A percentile compares a stretch with the other conserved stretches of the same genome.
phyloP scores from a whole-genome alignment of 164 flowering plant species.

The Nymphaea colorata region DNA sequence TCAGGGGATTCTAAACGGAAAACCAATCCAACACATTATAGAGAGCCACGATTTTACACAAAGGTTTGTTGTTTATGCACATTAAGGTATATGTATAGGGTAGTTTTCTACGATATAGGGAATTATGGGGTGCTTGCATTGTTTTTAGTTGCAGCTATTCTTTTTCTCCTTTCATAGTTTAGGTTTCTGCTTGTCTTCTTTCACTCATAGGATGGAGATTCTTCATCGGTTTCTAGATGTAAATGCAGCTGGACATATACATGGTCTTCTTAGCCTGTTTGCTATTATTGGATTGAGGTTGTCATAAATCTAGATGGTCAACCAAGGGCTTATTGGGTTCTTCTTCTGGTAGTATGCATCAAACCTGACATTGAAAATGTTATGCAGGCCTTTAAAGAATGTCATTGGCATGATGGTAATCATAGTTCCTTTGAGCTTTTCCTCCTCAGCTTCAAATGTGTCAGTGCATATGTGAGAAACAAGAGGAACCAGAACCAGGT shows the following conservation, averaged over 20 bases:
- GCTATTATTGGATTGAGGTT: too few species aligned
- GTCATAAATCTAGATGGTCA: neutral
- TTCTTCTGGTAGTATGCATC: neutral
- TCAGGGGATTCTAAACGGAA: conserved; percentile 79
- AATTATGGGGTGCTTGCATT: too few species aligned
- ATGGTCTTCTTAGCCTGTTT: neutral
- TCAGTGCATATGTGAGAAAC: conserved; percentile 84
- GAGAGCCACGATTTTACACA: conserved; percentile 86
- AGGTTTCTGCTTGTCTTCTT: too few species aligned
- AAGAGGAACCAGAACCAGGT: conserved; percentile 96
- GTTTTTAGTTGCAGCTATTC: too few species aligned
- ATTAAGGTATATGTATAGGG: neutral
- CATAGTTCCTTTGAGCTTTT: conserved; percentile 75
- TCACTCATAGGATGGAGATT: too few species aligned
- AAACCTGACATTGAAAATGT: neutral
- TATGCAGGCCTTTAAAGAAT: conserved; percentile 74
- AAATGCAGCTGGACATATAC: neutral
- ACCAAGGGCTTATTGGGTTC: neutral
- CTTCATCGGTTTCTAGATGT: too few species aligned
- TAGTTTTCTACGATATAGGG: too few species aligned
- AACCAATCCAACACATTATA: conserved; percentile 80
- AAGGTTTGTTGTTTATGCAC: conserved; percentile 36
- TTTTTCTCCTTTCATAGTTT: too few species aligned
- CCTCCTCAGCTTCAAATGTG: conserved; percentile 73
- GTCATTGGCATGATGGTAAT: conserved; percentile 29